Conservation (phyloP, 495 filamentous ascomycete species). For the Pseudomonodictys pantanalensis region DNA sequence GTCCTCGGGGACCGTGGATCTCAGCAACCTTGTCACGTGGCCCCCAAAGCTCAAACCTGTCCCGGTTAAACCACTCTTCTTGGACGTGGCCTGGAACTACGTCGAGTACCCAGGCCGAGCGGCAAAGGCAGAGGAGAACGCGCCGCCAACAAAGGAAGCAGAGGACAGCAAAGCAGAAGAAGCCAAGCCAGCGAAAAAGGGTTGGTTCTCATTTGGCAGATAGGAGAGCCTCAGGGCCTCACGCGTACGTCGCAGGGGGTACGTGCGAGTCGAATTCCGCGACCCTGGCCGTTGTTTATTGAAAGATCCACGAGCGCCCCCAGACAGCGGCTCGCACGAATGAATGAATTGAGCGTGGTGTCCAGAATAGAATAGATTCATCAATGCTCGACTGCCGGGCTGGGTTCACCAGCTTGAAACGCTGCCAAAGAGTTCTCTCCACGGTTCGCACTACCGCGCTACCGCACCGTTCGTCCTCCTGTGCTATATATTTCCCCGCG, state of each 20-base stretch:
- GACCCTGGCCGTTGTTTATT: not conserved
- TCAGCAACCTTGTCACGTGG: slow-evolving; percentile 78
- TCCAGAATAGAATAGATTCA: not conserved
- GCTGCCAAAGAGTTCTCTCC: not conserved
- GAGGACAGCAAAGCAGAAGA: slow-evolving; percentile 43
- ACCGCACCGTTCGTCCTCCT: not conserved
- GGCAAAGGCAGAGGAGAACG: slow-evolving; percentile 28
- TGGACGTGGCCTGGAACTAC: slow-evolving; percentile 98
- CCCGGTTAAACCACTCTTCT: slow-evolving; percentile 92
- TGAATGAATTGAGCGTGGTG: not conserved
- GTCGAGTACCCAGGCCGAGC: slow-evolving; percentile 78
- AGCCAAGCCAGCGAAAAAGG: slow-evolving; percentile 63
- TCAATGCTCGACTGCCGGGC: not conserved
- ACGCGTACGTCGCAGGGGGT: not conserved
- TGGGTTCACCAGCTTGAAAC: slow-evolving; percentile 4
- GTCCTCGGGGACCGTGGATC: slow-evolving; percentile 53
- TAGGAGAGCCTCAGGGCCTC: slow-evolving; percentile 38
- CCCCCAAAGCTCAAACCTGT: slow-evolving; percentile 79
- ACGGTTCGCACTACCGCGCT: not conserved
- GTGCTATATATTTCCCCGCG: slow-evolving; percentile 3
- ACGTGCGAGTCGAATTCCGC: not conserved
- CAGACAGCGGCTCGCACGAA: not conserved
- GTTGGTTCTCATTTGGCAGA: slow-evolving; percentile 89
- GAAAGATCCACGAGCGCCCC: not conserved
- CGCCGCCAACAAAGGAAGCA: slow-evolving; percentile 31